These are phyloP conservation scores for Arachis stenosperma DNA, from an alignment of 306 rosid genomes.

Conservation along the genomic window DNA sequence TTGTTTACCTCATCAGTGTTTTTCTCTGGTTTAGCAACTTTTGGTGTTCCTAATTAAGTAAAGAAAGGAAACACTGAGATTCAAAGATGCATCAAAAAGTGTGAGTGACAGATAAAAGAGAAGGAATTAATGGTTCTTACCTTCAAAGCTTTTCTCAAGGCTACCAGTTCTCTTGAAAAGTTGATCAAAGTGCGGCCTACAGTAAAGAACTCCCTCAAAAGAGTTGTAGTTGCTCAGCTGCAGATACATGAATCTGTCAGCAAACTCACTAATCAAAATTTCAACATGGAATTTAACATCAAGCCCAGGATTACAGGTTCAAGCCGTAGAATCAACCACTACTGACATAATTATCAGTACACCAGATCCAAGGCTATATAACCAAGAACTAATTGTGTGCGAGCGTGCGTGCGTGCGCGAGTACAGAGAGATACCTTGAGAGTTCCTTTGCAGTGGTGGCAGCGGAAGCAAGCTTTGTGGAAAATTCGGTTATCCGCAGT, in stretches of 20 bases:
- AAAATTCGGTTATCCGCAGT: constrained; percentile 90
- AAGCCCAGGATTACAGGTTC: too few species aligned
- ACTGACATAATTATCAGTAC: not conserved
- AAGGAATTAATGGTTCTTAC: constrained; percentile 43
- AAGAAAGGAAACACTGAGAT: constrained; percentile 32
- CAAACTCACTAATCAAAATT: constrained; percentile 3
- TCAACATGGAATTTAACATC: not conserved
- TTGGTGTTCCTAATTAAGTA: constrained; percentile 77
- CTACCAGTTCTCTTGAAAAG: constrained; percentile 96
- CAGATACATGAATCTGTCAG: constrained; percentile 43
- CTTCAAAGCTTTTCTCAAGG: constrained; percentile 98
- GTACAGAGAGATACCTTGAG: constrained; percentile 69
- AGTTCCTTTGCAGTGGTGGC: constrained; percentile 99
- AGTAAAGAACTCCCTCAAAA: constrained; percentile 96
- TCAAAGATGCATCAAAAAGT: constrained; percentile 4
- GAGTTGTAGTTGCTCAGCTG: constrained; percentile 99
- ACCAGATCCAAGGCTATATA: constrained; percentile 41
- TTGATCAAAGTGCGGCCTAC: constrained; percentile 96
- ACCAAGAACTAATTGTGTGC: not conserved
- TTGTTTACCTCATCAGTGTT: constrained; percentile 74
- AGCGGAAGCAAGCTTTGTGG: constrained; percentile 97
- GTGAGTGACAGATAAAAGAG: too few species aligned
- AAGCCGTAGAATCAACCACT: too few species aligned
- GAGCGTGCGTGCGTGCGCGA: not conserved
- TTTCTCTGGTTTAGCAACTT: constrained; percentile 84